phyloP scores from a whole-genome alignment of 805 yeast species.

The Suhomyces sp. region DNA sequence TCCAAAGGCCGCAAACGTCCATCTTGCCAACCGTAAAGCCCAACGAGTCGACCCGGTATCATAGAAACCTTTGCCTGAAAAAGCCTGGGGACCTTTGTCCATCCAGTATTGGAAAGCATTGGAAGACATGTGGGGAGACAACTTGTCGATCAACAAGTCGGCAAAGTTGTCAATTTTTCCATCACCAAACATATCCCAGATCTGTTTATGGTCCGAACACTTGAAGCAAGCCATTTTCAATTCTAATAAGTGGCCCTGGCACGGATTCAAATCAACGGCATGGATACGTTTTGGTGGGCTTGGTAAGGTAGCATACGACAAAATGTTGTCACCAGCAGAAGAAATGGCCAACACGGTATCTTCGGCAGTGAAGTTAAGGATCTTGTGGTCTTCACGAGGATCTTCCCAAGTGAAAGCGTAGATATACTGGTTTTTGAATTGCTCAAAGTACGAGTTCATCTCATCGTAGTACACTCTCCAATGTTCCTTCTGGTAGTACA shows the following conservation, averaged over 20 bases:
- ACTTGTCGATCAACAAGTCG: conserved; percentile 45
- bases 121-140: conserved; percentile 72
- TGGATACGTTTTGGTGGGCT: conserved; percentile 75
- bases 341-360: conserved; percentile 82
- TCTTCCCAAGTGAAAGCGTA: conserved; percentile 93
- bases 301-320: conserved; percentile 69
- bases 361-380: conserved; percentile 55
- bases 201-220: conserved; percentile 49
- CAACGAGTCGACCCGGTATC: conserved; percentile 85
- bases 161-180: conserved; percentile 57
- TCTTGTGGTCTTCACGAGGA: conserved; percentile 73
- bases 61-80: conserved; percentile 58
- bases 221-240: conserved; percentile 71
- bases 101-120: conserved; percentile 82
- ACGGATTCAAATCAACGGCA: conserved; percentile 82
- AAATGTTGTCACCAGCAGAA: conserved; percentile 81
- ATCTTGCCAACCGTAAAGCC: conserved; percentile 71
- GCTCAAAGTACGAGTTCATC: conserved; percentile 60
- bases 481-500: conserved; percentile 71
- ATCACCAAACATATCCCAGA: conserved; percentile 76
- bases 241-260: conserved; percentile 77
- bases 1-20: conserved; percentile 57
- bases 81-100: conserved; percentile 57
- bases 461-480: conserved; percentile 84
- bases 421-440: conserved; percentile 75